phyloP scores from a whole-genome alignment of 148 eudicot genomes.

The Bassia scoparia region DNA sequence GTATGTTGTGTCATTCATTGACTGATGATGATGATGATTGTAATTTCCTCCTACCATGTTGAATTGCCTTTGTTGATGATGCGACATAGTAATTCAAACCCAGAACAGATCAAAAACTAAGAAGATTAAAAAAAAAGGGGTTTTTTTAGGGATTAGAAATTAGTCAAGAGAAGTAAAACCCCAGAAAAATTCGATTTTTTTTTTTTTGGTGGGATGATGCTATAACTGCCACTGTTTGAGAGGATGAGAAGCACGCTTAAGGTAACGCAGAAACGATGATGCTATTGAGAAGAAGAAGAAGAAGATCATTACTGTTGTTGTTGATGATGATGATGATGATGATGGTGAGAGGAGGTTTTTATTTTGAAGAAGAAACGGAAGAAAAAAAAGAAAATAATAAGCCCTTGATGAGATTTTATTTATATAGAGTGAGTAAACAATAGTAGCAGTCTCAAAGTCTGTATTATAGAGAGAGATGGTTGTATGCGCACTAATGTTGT shows the following conservation, averaged over 20 bases:
- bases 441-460: background rate
- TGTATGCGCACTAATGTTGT: slow-evolving; percentile 24
- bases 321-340: background rate
- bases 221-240: slow-evolving; percentile 18
- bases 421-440: background rate
- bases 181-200: background rate
- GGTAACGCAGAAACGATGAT: slow-evolving; percentile 31
- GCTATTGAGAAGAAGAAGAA: slow-evolving; percentile 33
- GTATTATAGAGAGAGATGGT: slow-evolving; percentile 1
- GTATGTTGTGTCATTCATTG: slow-evolving; percentile 33
- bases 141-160: no score
- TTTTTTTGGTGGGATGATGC: background rate
- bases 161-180: background rate
- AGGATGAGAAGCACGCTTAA: slow-evolving; percentile 22
- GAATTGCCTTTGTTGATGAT: slow-evolving; percentile 24
- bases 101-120: no score
- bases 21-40: background rate
- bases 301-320: slow-evolving; percentile 33
- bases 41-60: slow-evolving; percentile 25
- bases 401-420: background rate
- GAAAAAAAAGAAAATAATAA: background rate
- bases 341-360: background rate
- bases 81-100: slow-evolving; percentile 29
- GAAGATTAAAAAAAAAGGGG: no score
- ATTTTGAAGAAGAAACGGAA: background rate